Conservation (phyloP, 768 basidiomycete genomes). For the Mrakia gelida region DNA sequence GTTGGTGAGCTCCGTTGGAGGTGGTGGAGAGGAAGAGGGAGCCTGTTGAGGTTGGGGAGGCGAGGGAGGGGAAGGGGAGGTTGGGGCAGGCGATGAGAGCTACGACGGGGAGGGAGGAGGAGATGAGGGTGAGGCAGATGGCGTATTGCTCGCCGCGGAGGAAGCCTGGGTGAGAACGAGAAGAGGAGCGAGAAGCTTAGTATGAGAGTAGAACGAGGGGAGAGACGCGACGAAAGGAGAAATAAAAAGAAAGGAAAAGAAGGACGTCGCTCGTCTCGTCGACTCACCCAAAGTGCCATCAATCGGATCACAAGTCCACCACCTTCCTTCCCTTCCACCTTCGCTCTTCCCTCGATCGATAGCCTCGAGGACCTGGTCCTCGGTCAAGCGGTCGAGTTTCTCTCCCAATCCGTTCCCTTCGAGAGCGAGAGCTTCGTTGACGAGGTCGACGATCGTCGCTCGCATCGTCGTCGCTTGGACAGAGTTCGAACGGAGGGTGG, state of each 20-base stretch:
- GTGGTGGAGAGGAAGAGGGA: conserved; percentile 31
- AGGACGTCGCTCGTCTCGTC: background rate
- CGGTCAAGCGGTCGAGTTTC: conserved; percentile 47
- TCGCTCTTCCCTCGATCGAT: conserved; percentile 77
- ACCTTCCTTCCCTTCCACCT: conserved; percentile 63
- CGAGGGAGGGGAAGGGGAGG: conserved; percentile 51
- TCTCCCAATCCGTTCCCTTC: conserved; percentile 41
- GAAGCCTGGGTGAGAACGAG: conserved; percentile 60
- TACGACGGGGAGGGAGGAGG: conserved; percentile 70
- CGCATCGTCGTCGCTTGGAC: conserved; percentile 52
- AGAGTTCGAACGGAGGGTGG: conserved; percentile 56
- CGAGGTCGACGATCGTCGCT: conserved; percentile 69
- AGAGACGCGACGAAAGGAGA: background rate
- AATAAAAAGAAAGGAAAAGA: background rate
- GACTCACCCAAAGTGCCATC: conserved; percentile 61
- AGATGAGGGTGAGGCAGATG: conserved; percentile 78
- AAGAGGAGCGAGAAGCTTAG: no score
- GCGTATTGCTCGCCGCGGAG: conserved; percentile 88
- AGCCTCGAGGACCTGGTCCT: conserved; percentile 66
- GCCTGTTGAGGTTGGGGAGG: conserved; percentile 24
- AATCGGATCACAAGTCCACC: conserved; percentile 66
- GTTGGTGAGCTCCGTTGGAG: conserved; percentile 27
- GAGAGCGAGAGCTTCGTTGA: conserved; percentile 74
- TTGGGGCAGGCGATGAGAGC: conserved; percentile 93
- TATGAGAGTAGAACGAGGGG: background rate